Evolutionary conservation across 441 rosid species (phyloP), one percentile per base, ranked within the genome.

Genomic region (Hypseocharis bilobata): DNA sequence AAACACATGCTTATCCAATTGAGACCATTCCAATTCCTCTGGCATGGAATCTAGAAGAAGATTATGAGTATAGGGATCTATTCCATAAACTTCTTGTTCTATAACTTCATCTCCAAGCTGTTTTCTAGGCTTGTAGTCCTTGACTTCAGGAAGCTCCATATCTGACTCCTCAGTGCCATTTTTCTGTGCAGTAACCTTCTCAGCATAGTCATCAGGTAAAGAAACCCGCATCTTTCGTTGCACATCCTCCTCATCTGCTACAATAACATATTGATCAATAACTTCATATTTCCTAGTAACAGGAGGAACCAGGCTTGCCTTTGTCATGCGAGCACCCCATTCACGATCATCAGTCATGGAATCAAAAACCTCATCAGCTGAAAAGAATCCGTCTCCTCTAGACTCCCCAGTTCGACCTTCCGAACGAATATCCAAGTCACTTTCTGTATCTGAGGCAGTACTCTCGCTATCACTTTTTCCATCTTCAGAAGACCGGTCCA

Each of bases 241-340:
- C 58, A 94, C 99, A 74, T 89, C 91, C 73, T 89, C 98, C 80
- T 86, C 93, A 66, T 94, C 99, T 13, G 92, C 89, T 14, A 94
- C 95, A 72, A 89, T 78, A 51, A 85, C 80, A 69, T 94, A 94
- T 55, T 82, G 72, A 62, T 89, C 98, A 56, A 94, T 84, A 62
- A 88, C 94, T 78, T 94, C 98, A 76, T 94, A 94, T 79, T 91
- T 91, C 81, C 99, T 85, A 13, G 99, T 94, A 66, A 94, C 96
- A 59, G 99, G 99, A 79, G 99, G 99, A 77, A 94, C 99, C 71
- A 94, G 81, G 77, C 99, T 81, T 60, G 83, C 96, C 78, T 91
- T 89, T 62, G 99, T 94, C 99, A 94, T 94, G 68, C 99, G 99
- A 40, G 98, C 98, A 79, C 99, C 99, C 99, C 99, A 94, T 78